Conservation (phyloP, 2,329 filamentous ascomycete genomes). For the Microthyrium microscopicum region DNA sequence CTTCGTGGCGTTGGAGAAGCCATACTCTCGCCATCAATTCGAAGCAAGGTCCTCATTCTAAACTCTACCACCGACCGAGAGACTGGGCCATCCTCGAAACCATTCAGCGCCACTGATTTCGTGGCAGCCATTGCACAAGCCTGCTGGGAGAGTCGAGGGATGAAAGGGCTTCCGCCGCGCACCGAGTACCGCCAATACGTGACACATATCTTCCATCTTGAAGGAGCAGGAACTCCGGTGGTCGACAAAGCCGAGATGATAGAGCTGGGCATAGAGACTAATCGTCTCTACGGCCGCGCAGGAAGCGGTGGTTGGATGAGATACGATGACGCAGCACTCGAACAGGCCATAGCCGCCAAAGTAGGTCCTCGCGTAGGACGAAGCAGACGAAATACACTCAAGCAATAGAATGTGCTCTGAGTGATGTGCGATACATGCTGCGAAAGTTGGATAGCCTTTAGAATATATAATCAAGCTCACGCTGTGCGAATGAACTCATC, state of each 20-base stretch:
- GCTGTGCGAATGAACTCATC: too few species aligned
- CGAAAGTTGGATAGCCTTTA: too few species aligned
- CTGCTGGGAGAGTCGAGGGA: constrained; percentile 44
- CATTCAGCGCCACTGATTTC: constrained; percentile 66
- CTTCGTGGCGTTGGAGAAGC: constrained; percentile 58
- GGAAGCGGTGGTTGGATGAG: constrained; percentile 34
- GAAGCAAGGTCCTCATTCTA: constrained; percentile 65
- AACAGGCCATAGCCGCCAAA: constrained; percentile 60
- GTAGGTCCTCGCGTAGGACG: constrained; percentile 43
- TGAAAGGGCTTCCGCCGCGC: constrained; percentile 7
- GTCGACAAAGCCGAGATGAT: constrained; percentile 51
- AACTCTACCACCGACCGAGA: constrained; percentile 78
- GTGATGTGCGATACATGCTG: background rate
- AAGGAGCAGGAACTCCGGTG: constrained; percentile 49
- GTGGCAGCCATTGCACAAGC: constrained; percentile 54
- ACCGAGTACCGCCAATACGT: constrained; percentile 52
- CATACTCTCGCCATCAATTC: constrained; percentile 34
- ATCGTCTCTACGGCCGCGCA: constrained; percentile 59
- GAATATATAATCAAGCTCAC: too few species aligned
- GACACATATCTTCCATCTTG: constrained; percentile 69
- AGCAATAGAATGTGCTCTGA: too few species aligned
- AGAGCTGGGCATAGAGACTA: constrained; percentile 56
- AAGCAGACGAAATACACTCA: constrained; percentile 43
- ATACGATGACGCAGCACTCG: constrained; percentile 63
- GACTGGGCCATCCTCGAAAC: constrained; percentile 50